Base-by-base conservation (phyloP, 495 filamentous ascomycete species). In the Choiromyces venosus region DNA sequence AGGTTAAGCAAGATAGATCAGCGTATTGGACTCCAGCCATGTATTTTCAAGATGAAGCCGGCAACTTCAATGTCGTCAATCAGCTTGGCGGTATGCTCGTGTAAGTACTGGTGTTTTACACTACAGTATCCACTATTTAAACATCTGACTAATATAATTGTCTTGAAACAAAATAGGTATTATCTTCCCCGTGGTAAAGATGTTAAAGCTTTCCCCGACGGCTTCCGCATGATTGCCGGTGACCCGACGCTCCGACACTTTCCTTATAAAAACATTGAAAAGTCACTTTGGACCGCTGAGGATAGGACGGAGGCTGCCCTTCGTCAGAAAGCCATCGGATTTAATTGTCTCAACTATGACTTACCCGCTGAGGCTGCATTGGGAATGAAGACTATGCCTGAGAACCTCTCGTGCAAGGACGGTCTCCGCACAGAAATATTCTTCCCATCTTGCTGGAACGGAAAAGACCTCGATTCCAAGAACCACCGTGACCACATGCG, bases 361-460 rank as follows among this genome's bases (percentile, higher is more conserved):
- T 84, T 81, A 0, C 74, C 81, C 0, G 78, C 89, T 29, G 93
- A 97, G 80, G 84, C 86, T 0, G 89, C 92, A 21, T 84, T 97
- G n/a, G 89, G 86, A 68, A 91, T 94, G 65, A 92, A 95, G 81
- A 89, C 87, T 78, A 65, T 98, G 77, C 94, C 94, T 0, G 87
- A 91, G 71, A 95, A 97, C 76, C 85, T 96, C 38, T 92, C 96
- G 78, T 97, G 93, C 80, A 79, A 80, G 0, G 87, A 95, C 75
- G 93, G 93, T 67, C 77, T 97, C 65, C 89, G 93, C 39, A 83
- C 93, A 52, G 93, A 97, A 81, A 82, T 97, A 69, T 90, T 92
- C 87, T 97, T 97, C 84, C 93, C 93, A 14, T 92, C 91, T 0
- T 97, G 93, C 87, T 96, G 92, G 91, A 91, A 96, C 80, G 91